Evolutionary conservation across 208 protist genomes (phyloP), one percentile per base, ranked within the genome.

Genomic region (Porcisia hertigi): DNA sequence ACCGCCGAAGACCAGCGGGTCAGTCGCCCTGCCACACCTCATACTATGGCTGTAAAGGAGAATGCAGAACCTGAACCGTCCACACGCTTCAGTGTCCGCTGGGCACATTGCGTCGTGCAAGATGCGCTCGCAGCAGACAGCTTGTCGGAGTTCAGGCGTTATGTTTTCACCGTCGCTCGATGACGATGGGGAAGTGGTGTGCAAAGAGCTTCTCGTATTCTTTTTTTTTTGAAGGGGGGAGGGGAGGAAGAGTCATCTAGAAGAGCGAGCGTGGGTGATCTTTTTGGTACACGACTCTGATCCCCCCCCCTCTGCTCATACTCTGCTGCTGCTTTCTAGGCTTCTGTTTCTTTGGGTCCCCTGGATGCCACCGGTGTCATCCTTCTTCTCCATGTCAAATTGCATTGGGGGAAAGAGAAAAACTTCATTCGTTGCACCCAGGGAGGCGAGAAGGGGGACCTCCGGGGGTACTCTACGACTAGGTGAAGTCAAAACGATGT

Each of bases 41-140:
- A 71, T 0, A 25, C 4, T 7, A 36, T 20, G 12, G 36, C 34
- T 59, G 6, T 63, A 14, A n/a, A 20, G 6, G 30, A 43, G 9
- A 47, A 43, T 5, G 1, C 6, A 8, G 36, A 45, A 18, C 55
- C 58, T 7, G 47, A 57, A 43, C 54, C 39, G 43, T 58, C n/a
- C 43, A 67, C 65, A 57, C 71, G 58, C 6, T 54, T 20, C 58
- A 55, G 30, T 3, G 71, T 75, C 57, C 54, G 58, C 52, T 57
- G 23, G 71, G 34, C 18, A 20, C 41, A 12, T 30, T 75, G 57
- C 25, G 45, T 75, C 43, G 45, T 75, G 45, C 57, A 41, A 30
- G 71, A 75, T 16, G 71, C 49, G 5, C 47, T 75, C n/a, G 71
- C 58, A 16, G 57, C 58, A 8, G 71, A 75, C 58, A 64, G 23